Evolutionary conservation across 257 asterid genomes (phyloP), one percentile per base, ranked within the genome.

Genomic region (Solanum medicagineum): DNA sequence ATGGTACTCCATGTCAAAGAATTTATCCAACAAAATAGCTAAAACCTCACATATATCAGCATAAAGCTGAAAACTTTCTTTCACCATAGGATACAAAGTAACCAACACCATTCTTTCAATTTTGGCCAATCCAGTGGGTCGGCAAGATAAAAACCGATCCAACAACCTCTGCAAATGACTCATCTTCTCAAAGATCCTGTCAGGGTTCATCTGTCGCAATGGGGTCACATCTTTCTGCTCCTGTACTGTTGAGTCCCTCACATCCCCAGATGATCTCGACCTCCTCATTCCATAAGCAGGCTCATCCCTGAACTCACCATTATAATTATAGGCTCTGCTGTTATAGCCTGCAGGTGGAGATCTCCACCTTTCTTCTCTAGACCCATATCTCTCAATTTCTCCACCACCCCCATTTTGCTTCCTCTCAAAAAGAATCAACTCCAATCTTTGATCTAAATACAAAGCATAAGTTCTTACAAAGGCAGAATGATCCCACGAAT

Each of bases 401-500:
- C 83, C 85, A 32, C 90, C 91, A 70, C 54, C 26, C 10, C 90
- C 92, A 66, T 84, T 89, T 89, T 65, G 91, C 51, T 91, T 92
- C 63, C 90, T 83, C 84, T 93, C 94, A 84, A 88, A 91, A 5
- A 85, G 87, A 87, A 93, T 84, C 85, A 93, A 56, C 65, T 93
- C 96, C 53, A 93, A 89, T 87, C 91, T 89, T 88, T 93, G 94
- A 87, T 93, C 96, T 88, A 93, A 84, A 85, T 91, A 93, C 86
- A 93, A 80, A 1, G 96, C 96, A 49, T 91, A 93, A 17, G 93
- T 90, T 89, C 96, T 89, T 26, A 92, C 94, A 84, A 93, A 93
- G 36, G 94, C 93, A 4, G 95, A 91, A 55, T 91, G 94, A 89
- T 91, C 95, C 95, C 95, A 93, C 2, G 93, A 88, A 87, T 83